Conservation (phyloP, 1,284 basidiomycete species). For the Heliocybe sulcata region DNA sequence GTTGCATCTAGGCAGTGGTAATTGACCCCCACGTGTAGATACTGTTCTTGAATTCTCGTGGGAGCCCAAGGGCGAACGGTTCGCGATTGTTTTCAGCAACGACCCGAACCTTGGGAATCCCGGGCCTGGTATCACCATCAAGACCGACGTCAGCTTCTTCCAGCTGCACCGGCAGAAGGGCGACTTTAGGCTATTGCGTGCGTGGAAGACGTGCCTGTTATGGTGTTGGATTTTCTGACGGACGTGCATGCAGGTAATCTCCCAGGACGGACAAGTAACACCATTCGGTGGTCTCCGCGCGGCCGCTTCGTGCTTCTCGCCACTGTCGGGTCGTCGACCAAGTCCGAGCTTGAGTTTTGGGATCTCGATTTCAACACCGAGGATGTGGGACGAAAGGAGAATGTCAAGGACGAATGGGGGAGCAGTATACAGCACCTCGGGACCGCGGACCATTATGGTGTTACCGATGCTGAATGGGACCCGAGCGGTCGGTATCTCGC, state of each 20-base stretch:
- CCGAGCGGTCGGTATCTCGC: conserved; percentile 93
- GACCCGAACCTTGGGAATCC: conserved; percentile 92
- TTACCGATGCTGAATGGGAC: conserved; percentile 99
- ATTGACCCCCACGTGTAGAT: conserved; percentile 42
- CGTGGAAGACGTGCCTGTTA: conserved; percentile 18
- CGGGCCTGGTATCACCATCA: conserved; percentile 87
- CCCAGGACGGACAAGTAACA: conserved; percentile 86
- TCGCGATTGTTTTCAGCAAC: conserved; percentile 91
- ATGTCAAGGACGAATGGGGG: conserved; percentile 71
- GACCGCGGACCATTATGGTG: conserved; percentile 94
- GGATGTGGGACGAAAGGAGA: conserved; percentile 57
- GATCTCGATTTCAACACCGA: conserved; percentile 90
- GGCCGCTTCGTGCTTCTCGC: conserved; percentile 95
- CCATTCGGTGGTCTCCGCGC: conserved; percentile 95
- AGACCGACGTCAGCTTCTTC: conserved; percentile 97
- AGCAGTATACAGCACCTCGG: conserved; percentile 83
- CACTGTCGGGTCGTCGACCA: conserved; percentile 90
- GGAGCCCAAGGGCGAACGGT: conserved; percentile 96
- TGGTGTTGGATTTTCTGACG: conserved; percentile 6
- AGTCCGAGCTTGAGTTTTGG: conserved; percentile 99
- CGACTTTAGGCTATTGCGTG: conserved; percentile 88
- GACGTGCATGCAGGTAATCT: conserved; percentile 53
- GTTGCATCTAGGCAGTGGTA: conserved; percentile 5
- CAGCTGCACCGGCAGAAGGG: conserved; percentile 91
- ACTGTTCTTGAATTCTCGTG: conserved; percentile 96